Evolutionary conservation across 257 asterid species (phyloP).

Genomic region (Datura wrightii): DNA sequence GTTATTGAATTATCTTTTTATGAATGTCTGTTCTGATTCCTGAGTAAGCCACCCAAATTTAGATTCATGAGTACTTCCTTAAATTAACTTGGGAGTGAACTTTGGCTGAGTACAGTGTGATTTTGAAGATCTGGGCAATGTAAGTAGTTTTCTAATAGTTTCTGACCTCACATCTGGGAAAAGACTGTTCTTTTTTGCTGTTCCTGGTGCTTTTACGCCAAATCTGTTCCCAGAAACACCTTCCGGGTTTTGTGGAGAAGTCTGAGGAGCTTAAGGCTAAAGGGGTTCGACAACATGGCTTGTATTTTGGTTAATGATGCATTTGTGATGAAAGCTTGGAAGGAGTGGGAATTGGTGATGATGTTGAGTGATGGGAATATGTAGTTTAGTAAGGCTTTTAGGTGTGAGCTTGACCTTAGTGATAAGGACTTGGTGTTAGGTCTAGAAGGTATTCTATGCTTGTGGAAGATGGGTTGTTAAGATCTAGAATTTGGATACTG

Average conservation of each 20-base stretch:
- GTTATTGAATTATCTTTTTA: background rate
- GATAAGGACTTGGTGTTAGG: constrained; percentile 94
- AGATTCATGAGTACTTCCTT: no score
- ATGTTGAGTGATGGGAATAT: constrained; percentile 91
- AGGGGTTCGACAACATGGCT: constrained; percentile 80
- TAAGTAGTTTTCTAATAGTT: constrained; percentile 21
- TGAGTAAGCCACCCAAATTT: no score
- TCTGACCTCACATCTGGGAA: constrained; percentile 74
- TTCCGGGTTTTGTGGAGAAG: constrained; percentile 78
- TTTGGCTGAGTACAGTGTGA: no score
- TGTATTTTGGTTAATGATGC: constrained; percentile 90
- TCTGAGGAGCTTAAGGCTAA: constrained; percentile 77
- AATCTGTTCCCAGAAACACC: constrained; percentile 86
- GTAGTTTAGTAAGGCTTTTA: constrained; percentile 61
- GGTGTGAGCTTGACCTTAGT: constrained; percentile 35
- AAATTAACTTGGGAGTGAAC: no score
- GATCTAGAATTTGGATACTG: constrained; percentile 68
- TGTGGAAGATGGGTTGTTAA: constrained; percentile 87
- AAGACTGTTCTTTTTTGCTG: constrained; percentile 70
- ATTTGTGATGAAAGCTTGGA: constrained; percentile 96
- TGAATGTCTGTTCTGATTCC: background rate
- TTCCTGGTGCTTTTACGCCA: constrained; percentile 94
- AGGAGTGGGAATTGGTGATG: constrained; percentile 64
- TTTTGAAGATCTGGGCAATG: no score
- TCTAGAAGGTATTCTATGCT: constrained; percentile 88